Base-by-base conservation (phyloP, 2,329 filamentous ascomycete species). In the Talaromyces sp. region DNA sequence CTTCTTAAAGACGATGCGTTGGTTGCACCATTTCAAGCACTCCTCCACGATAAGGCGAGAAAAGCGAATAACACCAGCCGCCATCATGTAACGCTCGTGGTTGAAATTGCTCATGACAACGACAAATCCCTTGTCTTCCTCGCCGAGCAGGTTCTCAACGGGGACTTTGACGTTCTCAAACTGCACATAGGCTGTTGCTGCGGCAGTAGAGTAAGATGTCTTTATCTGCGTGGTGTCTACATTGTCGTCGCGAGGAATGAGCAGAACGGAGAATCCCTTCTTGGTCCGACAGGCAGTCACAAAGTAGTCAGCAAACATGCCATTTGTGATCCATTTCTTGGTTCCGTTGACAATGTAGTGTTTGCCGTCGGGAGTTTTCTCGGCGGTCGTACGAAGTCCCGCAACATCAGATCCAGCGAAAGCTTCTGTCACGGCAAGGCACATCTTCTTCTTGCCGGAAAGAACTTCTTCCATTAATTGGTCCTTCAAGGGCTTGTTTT, bases 31-130 rank as follows among this genome's bases (percentile, higher is more conserved):
- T 75, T 95, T 95, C 65, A 96, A 79, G 69, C 87, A 94, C 73
- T 96, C 91, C 74, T 96, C 91, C 12, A 91, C 87, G 14, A 94
- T 84, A 1, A 83, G 83, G 65, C 90, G 84, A 59, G 82, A 86
- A 75, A 84, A 82, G 57, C 89, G 87, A 63, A 88, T 82, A 3
- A 87, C 85, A 57, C 79, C 86, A 67, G 85, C 87, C 61, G 82
- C 81, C 89, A 93, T 91, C 77, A 84, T 88, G 83, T 89, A 92
- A 34, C 90, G 84, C 79, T 92, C 90, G 77, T 95, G 90, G 81
- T 95, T 95, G 80, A 96, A 96, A 79, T 96, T 96, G 77, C 85
- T 87, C 72, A 95, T 83, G 71, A 96, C 91, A 33, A 95, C 90
- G 64, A 88, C 84, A 71, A 96, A 93, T 6, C 92, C 92, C 79